Evolutionary conservation across 257 asterid genomes (phyloP).

Genomic region (Solanum appendiculatum): DNA sequence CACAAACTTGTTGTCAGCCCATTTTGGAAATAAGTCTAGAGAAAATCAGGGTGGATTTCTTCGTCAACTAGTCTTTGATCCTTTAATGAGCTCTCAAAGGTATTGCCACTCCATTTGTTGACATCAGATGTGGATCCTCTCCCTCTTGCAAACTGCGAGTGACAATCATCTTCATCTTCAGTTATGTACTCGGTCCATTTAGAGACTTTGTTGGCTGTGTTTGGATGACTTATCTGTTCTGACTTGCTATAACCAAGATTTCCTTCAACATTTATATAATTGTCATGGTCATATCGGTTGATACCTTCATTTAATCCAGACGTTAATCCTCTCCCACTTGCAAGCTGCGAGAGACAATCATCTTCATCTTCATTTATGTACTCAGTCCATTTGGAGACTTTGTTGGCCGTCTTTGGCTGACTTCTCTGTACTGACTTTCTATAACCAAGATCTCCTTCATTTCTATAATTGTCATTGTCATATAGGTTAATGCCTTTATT

Average conservation of each 20-base stretch:
- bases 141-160: slow-evolving; percentile 16
- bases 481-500: neutral
- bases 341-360: slow-evolving; percentile 3
- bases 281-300: neutral
- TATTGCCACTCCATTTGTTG: slow-evolving; percentile 5
- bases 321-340: slow-evolving; percentile 8
- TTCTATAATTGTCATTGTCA: neutral
- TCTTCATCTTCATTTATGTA: slow-evolving; percentile 31
- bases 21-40: slow-evolving; percentile 18
- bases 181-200: slow-evolving; percentile 66
- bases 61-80: slow-evolving; percentile 58
- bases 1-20: neutral
- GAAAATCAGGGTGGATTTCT: slow-evolving; percentile 72
- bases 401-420: slow-evolving; percentile 8
- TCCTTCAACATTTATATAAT: neutral
- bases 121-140: neutral
- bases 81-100: slow-evolving; percentile 12
- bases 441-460: neutral
- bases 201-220: slow-evolving; percentile 20
- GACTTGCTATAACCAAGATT: neutral
- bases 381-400: slow-evolving; percentile 59
- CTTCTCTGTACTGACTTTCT: neutral
- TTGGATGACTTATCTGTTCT: neutral
- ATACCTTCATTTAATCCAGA: neutral
- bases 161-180: slow-evolving; percentile 11